Base-by-base conservation (phyloP, 176 grass and related monocot genomes). In the Otatea glauca region DNA sequence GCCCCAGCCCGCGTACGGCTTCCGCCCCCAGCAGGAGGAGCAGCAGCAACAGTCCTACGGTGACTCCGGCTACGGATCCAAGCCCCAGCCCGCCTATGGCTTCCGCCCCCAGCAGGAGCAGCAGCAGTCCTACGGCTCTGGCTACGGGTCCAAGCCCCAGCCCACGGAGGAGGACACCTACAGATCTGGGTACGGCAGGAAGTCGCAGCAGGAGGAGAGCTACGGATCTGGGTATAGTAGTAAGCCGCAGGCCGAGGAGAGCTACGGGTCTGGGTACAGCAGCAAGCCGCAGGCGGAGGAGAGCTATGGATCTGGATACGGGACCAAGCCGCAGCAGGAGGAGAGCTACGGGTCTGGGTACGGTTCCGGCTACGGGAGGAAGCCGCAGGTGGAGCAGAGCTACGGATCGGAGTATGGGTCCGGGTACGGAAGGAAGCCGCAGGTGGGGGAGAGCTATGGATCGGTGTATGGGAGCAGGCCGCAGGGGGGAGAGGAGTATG, bases 31-130 rank as follows among this genome's bases (percentile, higher is more conserved):
- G 54, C 38, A 49, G 55, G 78, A 89, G 34, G 63, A 94, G 75
- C 34, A 20, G 50, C 18, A 2, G 32, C 5, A 70, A 35, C 65
- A 44, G 35, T 6, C 58, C 20, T 68, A 80, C 2, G 85, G 78
- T 20, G 50, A 15, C 3, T 80, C 63, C 24, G 93, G 90, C 9
- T 83, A 88, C 75, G 75, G 75, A 15, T 82, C 94, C 13, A 87
- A 82, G 69, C 89, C 89, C 35, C 89, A 94, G 68, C 89, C 92
- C 17, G 75, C 84, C 7, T 84, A 85, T 15, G 83, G 61, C 55
- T 91, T 87, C 86, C 84, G 68, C 21, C 89, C 89, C 50, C 89
- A 91, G 68, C 37, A 48, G 64, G 78, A 89, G 34, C 74, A 91
- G 70, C 24, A 72, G 37, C 44, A 64, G 45, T 47, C 54, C 14